phyloP scores from a whole-genome alignment of 345 rosid genomes.

The Geranium brycei region DNA sequence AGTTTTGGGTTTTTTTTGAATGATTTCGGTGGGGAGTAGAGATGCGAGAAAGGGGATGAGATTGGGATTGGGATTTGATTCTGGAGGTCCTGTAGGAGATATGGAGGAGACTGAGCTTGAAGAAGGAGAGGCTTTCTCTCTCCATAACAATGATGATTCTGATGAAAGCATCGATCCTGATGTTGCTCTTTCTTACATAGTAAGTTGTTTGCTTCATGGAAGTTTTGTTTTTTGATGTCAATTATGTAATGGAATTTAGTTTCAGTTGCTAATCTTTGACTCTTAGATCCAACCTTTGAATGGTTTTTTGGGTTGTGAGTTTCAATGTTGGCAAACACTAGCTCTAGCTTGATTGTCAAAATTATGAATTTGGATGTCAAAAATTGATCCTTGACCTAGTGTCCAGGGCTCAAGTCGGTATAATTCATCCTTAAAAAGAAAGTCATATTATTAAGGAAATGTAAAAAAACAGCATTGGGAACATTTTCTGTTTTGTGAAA shows the following conservation, averaged over 20 bases:
- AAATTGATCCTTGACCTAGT: no score
- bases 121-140: conserved; percentile 29
- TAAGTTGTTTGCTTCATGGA: conserved; percentile 2
- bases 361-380: no score
- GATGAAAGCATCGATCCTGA: conserved; percentile 9
- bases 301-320: neutral
- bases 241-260: neutral
- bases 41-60: conserved; percentile 23
- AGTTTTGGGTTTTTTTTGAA: neutral
- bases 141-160: conserved; percentile 11
- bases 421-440: no score
- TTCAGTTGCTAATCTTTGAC: neutral
- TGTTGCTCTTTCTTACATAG: conserved; percentile 16
- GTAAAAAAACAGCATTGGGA: neutral
- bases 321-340: neutral
- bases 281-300: neutral
- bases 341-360: neutral
- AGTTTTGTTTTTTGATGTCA: neutral
- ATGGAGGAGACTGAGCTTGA: conserved; percentile 32
- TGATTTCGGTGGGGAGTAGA: conserved; percentile 22
- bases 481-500: no score
- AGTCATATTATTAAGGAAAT: neutral
- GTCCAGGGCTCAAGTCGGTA: no score
- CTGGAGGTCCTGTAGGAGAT: conserved; percentile 11
- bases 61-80: conserved; percentile 14